Evolutionary conservation across 208 protist genomes (phyloP), one percentile per base, ranked within the genome.

Genomic region (Leishmania mexicana): DNA sequence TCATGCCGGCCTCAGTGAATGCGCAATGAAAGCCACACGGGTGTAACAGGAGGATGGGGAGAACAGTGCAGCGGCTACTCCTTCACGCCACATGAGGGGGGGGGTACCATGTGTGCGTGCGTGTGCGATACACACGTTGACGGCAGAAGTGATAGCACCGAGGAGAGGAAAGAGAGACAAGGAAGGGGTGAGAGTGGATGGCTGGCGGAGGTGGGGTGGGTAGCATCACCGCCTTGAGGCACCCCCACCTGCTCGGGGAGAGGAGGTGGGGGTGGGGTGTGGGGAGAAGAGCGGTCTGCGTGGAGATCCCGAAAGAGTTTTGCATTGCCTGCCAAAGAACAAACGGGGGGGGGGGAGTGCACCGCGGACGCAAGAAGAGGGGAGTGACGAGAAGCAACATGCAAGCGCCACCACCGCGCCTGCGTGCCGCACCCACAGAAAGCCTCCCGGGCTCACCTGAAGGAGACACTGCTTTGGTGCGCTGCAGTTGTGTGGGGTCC

Each of bases 361-460:
- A 17, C 76, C 40, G 62, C 45, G 53, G 65, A 38, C 49, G 78
- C 21, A 83, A 64, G 74, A 17, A 73, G 68, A 74, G 42, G 28
- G 24, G 28, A 64, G n/a, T 28, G 58, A 64, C n/a, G 58, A 74
- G 68, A 74, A 68, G 62, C 28, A 17, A 72, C 67, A 72, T 17
- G 31, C 64, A 68, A 42, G 42, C 35, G 64, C 31, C 35, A 35
- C 64, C 24, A 40, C 31, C 64, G 17, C 35, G 35, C 35, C 35
- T 64, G 58, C 58, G 19, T 64, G 58, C 28, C 31, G 31, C 15
- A 40, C 62, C 62, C 8, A 47, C 21, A 21, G 38, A n/a, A 47
- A n/a, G 21, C 24, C 21, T n/a, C 67, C 28, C 40, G 35, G 40
- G 40, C 68, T 35, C 42, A 51, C 40, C 35, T 74, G 24, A 51